A percentile compares a stretch with the other conserved stretches of the same genome.
phyloP scores from a whole-genome alignment of 106 monocot species.

The Posidonia australis region DNA sequence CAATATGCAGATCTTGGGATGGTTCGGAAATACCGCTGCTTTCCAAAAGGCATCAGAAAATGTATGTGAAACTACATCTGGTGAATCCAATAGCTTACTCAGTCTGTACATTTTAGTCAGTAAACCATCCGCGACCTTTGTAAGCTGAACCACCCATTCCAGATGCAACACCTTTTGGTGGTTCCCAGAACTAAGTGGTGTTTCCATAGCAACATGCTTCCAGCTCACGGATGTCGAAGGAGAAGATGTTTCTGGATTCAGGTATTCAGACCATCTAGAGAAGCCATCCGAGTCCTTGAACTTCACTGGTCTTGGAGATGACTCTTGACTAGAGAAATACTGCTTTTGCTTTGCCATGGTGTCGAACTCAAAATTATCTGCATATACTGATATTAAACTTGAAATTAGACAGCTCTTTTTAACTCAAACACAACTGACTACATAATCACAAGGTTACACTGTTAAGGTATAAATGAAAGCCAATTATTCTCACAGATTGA shows the following conservation, averaged over 20 bases:
- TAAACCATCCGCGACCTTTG: conserved; percentile 77
- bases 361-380: not conserved
- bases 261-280: conserved; percentile 79
- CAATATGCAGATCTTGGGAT: conserved; percentile 60
- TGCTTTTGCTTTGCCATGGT: conserved; percentile 31
- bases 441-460: too few species aligned
- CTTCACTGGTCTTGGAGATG: conserved; percentile 38
- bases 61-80: conserved; percentile 54
- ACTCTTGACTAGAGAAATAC: conserved; percentile 28
- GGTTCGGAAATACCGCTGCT: conserved; percentile 72
- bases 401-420: not conserved
- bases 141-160: conserved; percentile 73
- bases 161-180: conserved; percentile 45
- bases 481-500: too few species aligned
- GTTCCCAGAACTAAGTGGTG: conserved; percentile 24
- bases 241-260: conserved; percentile 40
- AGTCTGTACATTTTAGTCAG: conserved; percentile 77
- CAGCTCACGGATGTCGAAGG: conserved; percentile 35
- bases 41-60: conserved; percentile 91
- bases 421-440: not conserved
- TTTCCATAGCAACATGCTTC: conserved; percentile 34
- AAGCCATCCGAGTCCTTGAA: conserved; percentile 45
- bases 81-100: conserved; percentile 49
- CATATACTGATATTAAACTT: not conserved
- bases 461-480: too few species aligned